Evolutionary conservation across 169 alveolate species (phyloP).

Genomic region (Plasmodium cynomolgi): DNA sequence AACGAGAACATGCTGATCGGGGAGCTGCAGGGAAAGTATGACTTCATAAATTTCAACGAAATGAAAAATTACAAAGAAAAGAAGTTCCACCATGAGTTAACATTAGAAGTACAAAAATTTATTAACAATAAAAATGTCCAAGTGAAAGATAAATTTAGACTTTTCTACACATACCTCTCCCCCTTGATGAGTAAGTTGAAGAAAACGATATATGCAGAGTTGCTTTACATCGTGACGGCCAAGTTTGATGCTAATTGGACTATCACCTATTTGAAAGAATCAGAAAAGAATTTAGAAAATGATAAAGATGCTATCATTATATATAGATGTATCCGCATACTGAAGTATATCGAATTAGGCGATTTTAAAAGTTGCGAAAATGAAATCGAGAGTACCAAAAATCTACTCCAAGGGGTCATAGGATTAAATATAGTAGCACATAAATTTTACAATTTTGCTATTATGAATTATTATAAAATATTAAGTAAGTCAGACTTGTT

Average conservation of each 20-base stretch:
- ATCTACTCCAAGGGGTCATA: slow-evolving; percentile 66
- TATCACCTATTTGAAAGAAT: slow-evolving; percentile 38
- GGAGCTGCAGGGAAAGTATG: slow-evolving; percentile 37
- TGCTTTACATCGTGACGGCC: slow-evolving; percentile 40
- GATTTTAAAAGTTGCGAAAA: slow-evolving; percentile 66
- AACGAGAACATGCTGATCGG: slow-evolving; percentile 7
- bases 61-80: slow-evolving; percentile 43
- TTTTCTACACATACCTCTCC: slow-evolving; percentile 34
- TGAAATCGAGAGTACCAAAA: slow-evolving; percentile 55
- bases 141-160: slow-evolving; percentile 36
- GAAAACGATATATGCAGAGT: slow-evolving; percentile 62
- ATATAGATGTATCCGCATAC: slow-evolving; percentile 61
- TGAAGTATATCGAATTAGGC: slow-evolving; percentile 33
- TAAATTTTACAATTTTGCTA: slow-evolving; percentile 63
- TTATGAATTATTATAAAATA: slow-evolving; percentile 63
- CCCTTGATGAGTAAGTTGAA: slow-evolving; percentile 51
- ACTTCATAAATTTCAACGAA: slow-evolving; percentile 13
- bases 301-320: slow-evolving; percentile 69
- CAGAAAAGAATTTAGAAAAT: slow-evolving; percentile 53
- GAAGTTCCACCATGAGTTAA: slow-evolving; percentile 52
- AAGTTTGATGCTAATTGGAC: slow-evolving; percentile 51
- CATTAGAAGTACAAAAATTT: slow-evolving; percentile 52
- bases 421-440: slow-evolving; percentile 58
- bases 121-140: slow-evolving; percentile 42
- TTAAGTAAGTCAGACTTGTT: slow-evolving; percentile 56